Base-by-base conservation (phyloP, 164 flowering plant genomes). In the Magnolia changhungtana region DNA sequence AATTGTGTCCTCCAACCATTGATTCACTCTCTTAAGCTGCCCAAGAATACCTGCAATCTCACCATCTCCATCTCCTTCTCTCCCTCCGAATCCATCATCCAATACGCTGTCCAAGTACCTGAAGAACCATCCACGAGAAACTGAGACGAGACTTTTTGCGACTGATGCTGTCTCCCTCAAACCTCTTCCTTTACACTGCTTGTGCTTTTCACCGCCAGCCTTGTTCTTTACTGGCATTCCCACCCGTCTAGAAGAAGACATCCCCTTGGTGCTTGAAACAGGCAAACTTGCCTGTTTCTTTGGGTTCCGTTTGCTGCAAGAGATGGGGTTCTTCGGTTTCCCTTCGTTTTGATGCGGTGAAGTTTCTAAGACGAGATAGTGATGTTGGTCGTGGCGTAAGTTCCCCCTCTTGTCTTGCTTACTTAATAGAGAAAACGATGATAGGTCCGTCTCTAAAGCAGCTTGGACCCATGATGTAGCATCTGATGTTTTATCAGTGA, bases 391-490 rank as follows among this genome's bases (percentile, higher is more conserved):
- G 9, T 24, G 52, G 45, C 7, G 7, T 37, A 37, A 7, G 73
- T 50, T 63, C 45, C 76, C 85, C 20, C 61, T 72, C 71, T 80
- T 82, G 9, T 65, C 86, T 69, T 83, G 83, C 71, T 79, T 74
- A 49, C 65, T 79, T 37, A 82, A 87, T 24, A 87, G 51, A 67
- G 81, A 80, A 78, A 88, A 85, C 69, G 75, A 79, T 18, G 93
- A 87, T 59, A 91, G 87, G 77, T 87, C 83, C 1, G 85, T 80
- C 73, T 76, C 82, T 49, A 91, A 69, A 19, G 95, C 91, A 74
- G 91, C 92, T 73, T 85, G 84, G 66, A 88, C 85, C 93, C 95
- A 89, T 69, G 76, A 78, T 37, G 70, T 63, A 31, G 90, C 89
- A 75, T 69, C 61, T 31, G 9, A 29, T 67, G 83, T 85, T 74